Evolutionary conservation across 2,329 filamentous ascomycete genomes (phyloP), one percentile per base, ranked within the genome.

Genomic region (Tolypocladium ophioglossoides): DNA sequence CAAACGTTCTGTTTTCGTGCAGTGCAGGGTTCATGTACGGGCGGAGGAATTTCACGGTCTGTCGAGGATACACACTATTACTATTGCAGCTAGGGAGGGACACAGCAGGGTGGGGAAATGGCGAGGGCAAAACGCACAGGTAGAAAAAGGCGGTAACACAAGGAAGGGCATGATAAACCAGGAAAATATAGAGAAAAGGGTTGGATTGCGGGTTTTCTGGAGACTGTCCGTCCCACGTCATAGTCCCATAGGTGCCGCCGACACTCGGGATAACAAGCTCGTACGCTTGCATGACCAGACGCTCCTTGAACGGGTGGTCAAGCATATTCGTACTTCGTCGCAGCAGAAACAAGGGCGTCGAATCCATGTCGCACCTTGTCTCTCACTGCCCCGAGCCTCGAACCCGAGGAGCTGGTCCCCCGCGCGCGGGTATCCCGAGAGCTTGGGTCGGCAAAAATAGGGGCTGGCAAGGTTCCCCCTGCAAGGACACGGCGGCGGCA

Each of bases 381-480:
- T 46, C 40, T 24, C 41, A 16, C 22, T 18, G n/a, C n/a, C 8
- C 40, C 3, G 5, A 8, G 34, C 34, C 24, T 27, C 32, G 57
- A 58, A 63, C 62, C 66, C 65, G 61, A 62, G 52, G 59, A 57
- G 64, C 58, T 64, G 66, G 66, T 63, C 61, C 62, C 58, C n/a
- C 52, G 9, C 50, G 50, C 50, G 52, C 24, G 44, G 51, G 49
- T 58, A 65, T 62, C 63, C 66, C 66, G 66, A 67, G 59, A 56
- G 61, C 61, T 61, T 65, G 66, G 66, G 64, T 68, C 66, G 66
- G 66, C 59, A 68, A 68, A 62, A 62, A 61, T 57, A 64, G 62
- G 61, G 60, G 61, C 55, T 58, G 60, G 59, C 65, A 61, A 64
- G 65, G 64, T 54, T 59, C 20, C 64, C 64, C 63, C 58, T 64